Conservation (phyloP, 1,284 basidiomycete species). For the Boletus sp. region DNA sequence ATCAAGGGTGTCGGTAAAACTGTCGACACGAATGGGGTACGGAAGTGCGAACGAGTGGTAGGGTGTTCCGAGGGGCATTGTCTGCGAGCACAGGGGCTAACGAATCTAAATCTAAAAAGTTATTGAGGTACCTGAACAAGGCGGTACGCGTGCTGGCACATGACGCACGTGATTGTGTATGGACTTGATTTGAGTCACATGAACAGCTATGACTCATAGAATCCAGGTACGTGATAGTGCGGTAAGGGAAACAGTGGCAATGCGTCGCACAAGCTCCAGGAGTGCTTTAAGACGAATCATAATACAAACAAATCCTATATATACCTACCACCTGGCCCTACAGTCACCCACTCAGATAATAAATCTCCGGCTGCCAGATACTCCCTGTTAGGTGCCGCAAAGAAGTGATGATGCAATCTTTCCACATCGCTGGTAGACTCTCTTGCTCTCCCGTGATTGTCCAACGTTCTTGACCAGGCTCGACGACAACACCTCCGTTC, state of each 20-base stretch:
- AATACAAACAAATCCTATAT: constrained; percentile 8
- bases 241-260: neutral
- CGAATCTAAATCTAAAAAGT: neutral
- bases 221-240: no score
- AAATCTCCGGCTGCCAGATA: constrained; percentile 48
- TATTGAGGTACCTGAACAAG: neutral
- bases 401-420: constrained; percentile 41
- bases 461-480: constrained; percentile 43
- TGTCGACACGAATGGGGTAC: constrained; percentile 82
- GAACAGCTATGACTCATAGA: no score
- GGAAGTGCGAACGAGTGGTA: constrained; percentile 66
- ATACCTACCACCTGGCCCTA: constrained; percentile 12
- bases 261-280: constrained; percentile 15
- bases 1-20: constrained; percentile 56
- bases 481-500: constrained; percentile 31
- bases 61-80: constrained; percentile 73
- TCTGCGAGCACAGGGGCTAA: constrained; percentile 20
- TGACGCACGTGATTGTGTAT: constrained; percentile 6
- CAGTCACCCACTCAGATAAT: constrained; percentile 27
- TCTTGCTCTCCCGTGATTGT: constrained; percentile 22
- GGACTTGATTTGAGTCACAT: no score
- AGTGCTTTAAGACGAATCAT: constrained; percentile 16
- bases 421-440: constrained; percentile 27
- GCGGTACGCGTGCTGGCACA: neutral
- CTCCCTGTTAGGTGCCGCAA: constrained; percentile 44